Base-by-base conservation (phyloP, 2,329 filamentous ascomycete species). In the Colletotrichum tamarilloi region DNA sequence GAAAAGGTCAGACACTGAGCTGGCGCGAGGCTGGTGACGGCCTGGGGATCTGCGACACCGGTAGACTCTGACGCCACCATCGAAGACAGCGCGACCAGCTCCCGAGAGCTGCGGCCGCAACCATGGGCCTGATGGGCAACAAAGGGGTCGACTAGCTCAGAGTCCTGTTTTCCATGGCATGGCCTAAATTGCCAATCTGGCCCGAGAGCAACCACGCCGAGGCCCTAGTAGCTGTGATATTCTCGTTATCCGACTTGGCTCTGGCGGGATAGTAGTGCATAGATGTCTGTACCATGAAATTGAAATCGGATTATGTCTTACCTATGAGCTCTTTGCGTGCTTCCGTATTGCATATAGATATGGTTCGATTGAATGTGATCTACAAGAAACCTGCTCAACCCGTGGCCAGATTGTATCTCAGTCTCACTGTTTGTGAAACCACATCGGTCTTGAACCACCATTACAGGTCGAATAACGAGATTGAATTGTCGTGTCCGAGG, bases 31-130 rank as follows among this genome's bases (percentile, higher is more conserved):
- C 28, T n/a, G n/a, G 14, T 55, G 46, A 53, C 67, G 60, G 60
- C 7, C 52, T 22, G 67, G 56, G 24, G 71, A 71, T 73, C 49
- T 71, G 49, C 71, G 56, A 71, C 49, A 68, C 62, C 56, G 67
- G 32, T 35, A 26, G 14, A 58, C 46, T 58, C 30, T 60, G 49
- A 35, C 71, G 71, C 71, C 67, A 56, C 19, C 26, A 35, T 22
- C 35, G 46, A 52, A 60, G 67, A 35, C 49, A n/a, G 6, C 35
- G n/a, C 35, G 12, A 53, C 59, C 19, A 19, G 32, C 32, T 42
- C 19, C 46, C 30, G 4, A 49, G 42, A 19, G 67, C 22, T 55
- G 35, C 22, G 7, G 28, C 67, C 28, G 71, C 71, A 70, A 73
- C 42, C 56, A 35, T 35, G 32, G 32, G 11, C 11, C 1, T 35